These are phyloP conservation scores for Fusarium mexicanum DNA, from an alignment of 2,329 filamentous ascomycete species.

Conservation along the genomic window DNA sequence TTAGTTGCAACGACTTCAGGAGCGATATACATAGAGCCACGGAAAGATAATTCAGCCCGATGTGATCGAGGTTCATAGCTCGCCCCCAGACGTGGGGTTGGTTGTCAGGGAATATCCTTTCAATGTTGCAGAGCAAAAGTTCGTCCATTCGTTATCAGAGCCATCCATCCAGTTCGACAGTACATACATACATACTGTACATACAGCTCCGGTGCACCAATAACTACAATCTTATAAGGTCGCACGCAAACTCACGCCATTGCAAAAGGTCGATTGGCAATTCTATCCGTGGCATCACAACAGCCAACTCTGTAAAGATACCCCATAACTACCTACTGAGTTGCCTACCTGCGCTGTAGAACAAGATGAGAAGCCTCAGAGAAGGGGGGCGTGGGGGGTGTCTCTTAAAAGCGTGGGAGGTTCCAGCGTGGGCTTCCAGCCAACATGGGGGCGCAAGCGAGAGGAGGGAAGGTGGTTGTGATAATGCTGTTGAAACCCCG, in stretches of 20 bases:
- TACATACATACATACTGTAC: too few species aligned
- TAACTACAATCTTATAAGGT: neutral
- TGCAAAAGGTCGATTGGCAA: slow-evolving; percentile 12
- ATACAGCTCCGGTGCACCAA: slow-evolving; percentile 1
- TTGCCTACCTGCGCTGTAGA: slow-evolving; percentile 3
- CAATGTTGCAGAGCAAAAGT: neutral
- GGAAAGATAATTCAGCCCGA: neutral
- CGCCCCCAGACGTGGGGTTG: slow-evolving; percentile 22
- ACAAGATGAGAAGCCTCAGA: slow-evolving; percentile 20
- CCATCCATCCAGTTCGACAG: neutral
- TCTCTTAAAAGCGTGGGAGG: slow-evolving; percentile 36
- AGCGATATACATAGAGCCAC: neutral
- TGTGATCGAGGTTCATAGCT: neutral
- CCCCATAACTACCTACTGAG: too few species aligned
- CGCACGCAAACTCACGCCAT: slow-evolving; percentile 12
- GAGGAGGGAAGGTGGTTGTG: slow-evolving; percentile 19
- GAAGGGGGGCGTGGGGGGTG: slow-evolving; percentile 37
- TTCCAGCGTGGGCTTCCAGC: slow-evolving; percentile 13
- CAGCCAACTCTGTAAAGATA: neutral
- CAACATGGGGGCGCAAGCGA: slow-evolving; percentile 30
- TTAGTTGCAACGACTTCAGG: neutral
- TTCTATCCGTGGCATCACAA: slow-evolving; percentile 12
- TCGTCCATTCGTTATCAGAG: slow-evolving; percentile 19
- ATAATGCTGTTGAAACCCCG: neutral
- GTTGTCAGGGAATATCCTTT: slow-evolving; percentile 9